These are phyloP conservation scores for Coniosporium apollinis DNA, from an alignment of 495 filamentous ascomycete species.

Conservation along the genomic window DNA sequence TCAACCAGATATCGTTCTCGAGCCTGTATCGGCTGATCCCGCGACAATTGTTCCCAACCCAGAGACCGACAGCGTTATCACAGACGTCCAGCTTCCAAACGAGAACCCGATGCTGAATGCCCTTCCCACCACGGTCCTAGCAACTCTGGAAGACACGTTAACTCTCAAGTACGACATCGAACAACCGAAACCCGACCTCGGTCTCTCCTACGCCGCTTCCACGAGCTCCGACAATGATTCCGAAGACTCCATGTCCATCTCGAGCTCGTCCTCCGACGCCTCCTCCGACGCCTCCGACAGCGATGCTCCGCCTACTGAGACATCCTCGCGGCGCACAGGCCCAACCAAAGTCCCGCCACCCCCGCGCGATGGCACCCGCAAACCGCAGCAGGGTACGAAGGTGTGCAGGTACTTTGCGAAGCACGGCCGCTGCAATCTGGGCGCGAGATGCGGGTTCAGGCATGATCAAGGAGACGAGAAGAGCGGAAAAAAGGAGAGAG, in stretches of 20 bases:
- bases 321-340: background rate
- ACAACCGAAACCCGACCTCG: background rate
- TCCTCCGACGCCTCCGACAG: background rate
- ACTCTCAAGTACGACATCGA: background rate
- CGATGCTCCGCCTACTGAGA: background rate
- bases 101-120: background rate
- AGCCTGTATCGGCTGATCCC: background rate
- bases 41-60: background rate
- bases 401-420: slow-evolving; percentile 10
- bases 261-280: background rate
- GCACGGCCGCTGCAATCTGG: slow-evolving; percentile 9
- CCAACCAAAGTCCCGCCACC: background rate
- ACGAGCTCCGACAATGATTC: background rate
- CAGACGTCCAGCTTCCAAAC: background rate
- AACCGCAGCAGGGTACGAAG: too few relatives aligned
- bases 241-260: background rate
- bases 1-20: background rate
- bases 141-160: background rate
- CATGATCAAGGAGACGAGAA: slow-evolving; percentile 7
- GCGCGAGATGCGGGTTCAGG: slow-evolving; percentile 7
- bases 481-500: background rate
- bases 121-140: background rate
- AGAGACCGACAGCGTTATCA: background rate
- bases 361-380: background rate
- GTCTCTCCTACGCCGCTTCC: background rate